Evolutionary conservation across 1,284 basidiomycete species (phyloP), one percentile per base, ranked within the genome.

Genomic region (Rhodotorula sp.): DNA sequence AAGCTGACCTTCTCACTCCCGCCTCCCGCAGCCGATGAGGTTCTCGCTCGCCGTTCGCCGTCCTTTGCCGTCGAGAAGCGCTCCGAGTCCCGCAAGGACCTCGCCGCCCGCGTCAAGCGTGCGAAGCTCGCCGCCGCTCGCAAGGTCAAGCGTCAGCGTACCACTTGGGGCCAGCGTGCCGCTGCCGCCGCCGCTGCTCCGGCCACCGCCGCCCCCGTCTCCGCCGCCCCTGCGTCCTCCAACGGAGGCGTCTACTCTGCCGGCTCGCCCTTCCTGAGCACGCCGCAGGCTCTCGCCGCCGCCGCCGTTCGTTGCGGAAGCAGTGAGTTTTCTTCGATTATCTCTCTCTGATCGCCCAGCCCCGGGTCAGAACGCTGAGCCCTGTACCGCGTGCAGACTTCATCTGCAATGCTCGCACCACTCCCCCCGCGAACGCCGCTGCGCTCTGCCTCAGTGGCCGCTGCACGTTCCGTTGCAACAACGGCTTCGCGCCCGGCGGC

Each of bases 31-130:
- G 66, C 28, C 56, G 34, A 49, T 31, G 45, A 54, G 31, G 38
- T 50, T 16, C 55, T 67, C 56, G 34, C 26, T 49, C 64, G 64
- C 57, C 66, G 66, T 34, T 47, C 56, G 18, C 66, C 66, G 18
- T 28, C 66, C 2, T 59, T 62, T 56, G 38, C 56, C 26, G 48
- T 67, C 43, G 61, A 62, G 48, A 58, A 59, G 66, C 66, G 66
- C 47, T 65, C 64, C n/a, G 67, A 60, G 23, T 60, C 67, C n/a
- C 67, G 67, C 52, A 64, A 60, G 47, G 62, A 69, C 43, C 38
- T 54, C 34, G 59, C 63, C 47, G 45, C 62, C 21, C 67, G 67
- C 45, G 28, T 69, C 54, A 67, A 62, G 61, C 56, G 56, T 2
- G 55, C 60, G 26, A 67, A 67, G 61, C 19, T 55, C 28, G 61